Percentiles rank a stretch among this genome's conserved stretches.
These are phyloP conservation scores for Paraphaeosphaeria minitans DNA, from an alignment of 2,329 filamentous ascomycete species.

Conservation along the genomic window DNA sequence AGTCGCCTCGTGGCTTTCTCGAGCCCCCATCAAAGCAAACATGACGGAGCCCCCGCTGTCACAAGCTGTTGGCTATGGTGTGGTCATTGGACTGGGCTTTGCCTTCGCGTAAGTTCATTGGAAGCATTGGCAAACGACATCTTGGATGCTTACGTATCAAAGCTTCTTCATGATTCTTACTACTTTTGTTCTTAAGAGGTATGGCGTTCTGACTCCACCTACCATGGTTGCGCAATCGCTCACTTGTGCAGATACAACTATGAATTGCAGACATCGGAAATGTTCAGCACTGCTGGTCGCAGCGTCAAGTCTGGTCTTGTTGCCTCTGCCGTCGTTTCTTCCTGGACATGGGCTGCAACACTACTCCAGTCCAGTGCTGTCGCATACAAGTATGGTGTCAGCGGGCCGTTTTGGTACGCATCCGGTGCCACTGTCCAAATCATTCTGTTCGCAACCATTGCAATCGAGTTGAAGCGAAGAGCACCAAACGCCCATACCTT, in stretches of 20 bases:
- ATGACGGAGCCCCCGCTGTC: constrained; percentile 44
- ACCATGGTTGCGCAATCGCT: neutral
- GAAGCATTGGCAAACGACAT: neutral
- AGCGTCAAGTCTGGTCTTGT: constrained; percentile 90
- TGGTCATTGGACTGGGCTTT: constrained; percentile 75
- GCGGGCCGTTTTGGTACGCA: constrained; percentile 70
- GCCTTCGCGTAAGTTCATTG: constrained; percentile 63
- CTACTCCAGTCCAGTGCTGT: constrained; percentile 80
- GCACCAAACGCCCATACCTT: constrained; percentile 87
- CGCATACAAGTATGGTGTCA: constrained; percentile 77
- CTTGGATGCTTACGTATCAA: constrained; percentile 16
- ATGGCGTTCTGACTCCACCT: neutral
- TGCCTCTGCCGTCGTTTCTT: constrained; percentile 86
- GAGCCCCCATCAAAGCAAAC: constrained; percentile 4
- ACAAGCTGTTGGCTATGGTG: constrained; percentile 76
- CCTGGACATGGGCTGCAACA: constrained; percentile 92
- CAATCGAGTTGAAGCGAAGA: constrained; percentile 85
- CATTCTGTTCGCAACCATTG: constrained; percentile 85
- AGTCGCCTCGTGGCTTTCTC: neutral
- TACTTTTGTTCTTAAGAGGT: constrained; percentile 70
- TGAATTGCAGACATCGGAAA: constrained; percentile 88
- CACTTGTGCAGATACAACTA: constrained; percentile 61
- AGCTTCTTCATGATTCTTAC: constrained; percentile 72
- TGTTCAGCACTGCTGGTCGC: constrained; percentile 87
- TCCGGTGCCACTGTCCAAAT: constrained; percentile 62